Percentiles rank a stretch among this genome's conserved stretches.
These are phyloP conservation scores for Solanum chilense DNA, from an alignment of 257 asterid genomes.

Conservation along the genomic window DNA sequence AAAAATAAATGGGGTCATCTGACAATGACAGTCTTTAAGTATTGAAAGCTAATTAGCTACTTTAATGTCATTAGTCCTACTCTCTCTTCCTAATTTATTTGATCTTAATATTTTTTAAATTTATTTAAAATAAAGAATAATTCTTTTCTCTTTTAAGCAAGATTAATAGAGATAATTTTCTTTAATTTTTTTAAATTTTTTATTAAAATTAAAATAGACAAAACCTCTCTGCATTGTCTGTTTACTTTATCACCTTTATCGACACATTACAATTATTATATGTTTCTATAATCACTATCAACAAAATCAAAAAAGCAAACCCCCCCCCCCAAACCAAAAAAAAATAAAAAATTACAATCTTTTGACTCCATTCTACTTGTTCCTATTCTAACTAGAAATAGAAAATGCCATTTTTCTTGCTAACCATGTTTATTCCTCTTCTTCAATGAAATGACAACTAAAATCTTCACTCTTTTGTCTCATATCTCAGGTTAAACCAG, in stretches of 20 bases:
- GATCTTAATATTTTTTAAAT: neutral
- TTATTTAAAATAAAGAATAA: too few relatives aligned
- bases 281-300: slow-evolving; percentile 2
- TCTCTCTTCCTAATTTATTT: too few relatives aligned
- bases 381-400: neutral
- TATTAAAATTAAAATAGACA: neutral
- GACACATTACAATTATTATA: neutral
- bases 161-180: too few relatives aligned
- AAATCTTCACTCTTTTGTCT: neutral
- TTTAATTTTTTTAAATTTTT: too few relatives aligned
- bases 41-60: neutral
- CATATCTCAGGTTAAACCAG: neutral
- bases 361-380: slow-evolving; percentile 6
- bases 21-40: neutral
- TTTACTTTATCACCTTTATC: slow-evolving; percentile 6
- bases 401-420: neutral
- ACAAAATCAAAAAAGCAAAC: slow-evolving; percentile 1
- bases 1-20: neutral
- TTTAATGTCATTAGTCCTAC: neutral
- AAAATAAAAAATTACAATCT: neutral
- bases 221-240: neutral
- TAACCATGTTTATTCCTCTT: neutral
- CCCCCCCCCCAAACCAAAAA: neutral
- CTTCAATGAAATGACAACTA: slow-evolving; percentile 3
- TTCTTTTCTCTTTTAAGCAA: neutral